phyloP scores from a whole-genome alignment of 331 rosid genomes.

The Quercus lobata region DNA sequence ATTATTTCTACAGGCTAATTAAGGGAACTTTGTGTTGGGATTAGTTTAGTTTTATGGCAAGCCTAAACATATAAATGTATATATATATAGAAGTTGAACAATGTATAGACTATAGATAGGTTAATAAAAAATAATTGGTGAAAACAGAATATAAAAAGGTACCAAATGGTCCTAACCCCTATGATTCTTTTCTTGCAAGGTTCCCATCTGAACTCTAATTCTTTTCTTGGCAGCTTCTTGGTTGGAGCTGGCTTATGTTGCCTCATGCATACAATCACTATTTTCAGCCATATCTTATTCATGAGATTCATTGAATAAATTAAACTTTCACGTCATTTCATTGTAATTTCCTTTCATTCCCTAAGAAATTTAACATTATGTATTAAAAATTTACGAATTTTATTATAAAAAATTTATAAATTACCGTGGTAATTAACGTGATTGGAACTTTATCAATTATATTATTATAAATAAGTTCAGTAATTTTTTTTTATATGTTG shows the following conservation, averaged over 20 bases:
- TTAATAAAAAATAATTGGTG: neutral
- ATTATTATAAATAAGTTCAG: too few species aligned
- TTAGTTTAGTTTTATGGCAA: neutral
- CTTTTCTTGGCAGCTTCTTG: conserved; percentile 34
- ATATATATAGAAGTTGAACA: conserved; percentile 1
- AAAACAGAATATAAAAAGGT: neutral
- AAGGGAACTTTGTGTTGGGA: too few species aligned
- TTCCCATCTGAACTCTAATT: conserved; percentile 24
- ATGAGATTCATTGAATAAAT: conserved; percentile 8
- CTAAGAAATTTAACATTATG: conserved; percentile 2
- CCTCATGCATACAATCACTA: neutral
- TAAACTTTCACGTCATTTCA: conserved; percentile 39
- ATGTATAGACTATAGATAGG: neutral
- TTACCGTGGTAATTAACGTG: too few species aligned
- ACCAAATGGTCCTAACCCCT: neutral
- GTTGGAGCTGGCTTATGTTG: neutral
- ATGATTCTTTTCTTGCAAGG: neutral
- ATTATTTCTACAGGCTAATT: neutral
- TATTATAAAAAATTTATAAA: too few species aligned
- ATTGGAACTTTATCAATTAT: too few species aligned
- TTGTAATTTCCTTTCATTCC: conserved; percentile 29
- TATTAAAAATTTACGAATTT: too few species aligned
- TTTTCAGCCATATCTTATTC: conserved; percentile 3
- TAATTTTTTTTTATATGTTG: too few species aligned
- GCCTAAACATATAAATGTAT: neutral